Evolutionary conservation across 2,329 filamentous ascomycete genomes (phyloP).

Genomic region (Penicillium psychrosexuale): DNA sequence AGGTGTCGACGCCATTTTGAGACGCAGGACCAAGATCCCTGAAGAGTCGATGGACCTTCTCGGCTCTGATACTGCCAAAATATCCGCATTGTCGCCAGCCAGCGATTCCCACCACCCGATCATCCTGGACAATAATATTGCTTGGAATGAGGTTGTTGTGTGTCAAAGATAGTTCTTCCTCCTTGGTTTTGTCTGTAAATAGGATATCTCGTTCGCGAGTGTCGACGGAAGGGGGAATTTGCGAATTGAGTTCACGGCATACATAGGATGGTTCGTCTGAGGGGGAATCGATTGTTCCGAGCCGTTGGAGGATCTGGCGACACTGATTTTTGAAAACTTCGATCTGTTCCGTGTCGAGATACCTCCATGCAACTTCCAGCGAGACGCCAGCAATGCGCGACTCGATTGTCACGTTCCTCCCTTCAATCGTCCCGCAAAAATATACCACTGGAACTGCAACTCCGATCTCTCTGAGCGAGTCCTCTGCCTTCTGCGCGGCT

Average conservation of each 20-base stretch:
- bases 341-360: slow-evolving; percentile 35
- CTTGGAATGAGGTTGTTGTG: slow-evolving; percentile 40
- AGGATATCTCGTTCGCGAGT: slow-evolving; percentile 34
- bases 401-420: slow-evolving; percentile 41
- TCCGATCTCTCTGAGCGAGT: slow-evolving; percentile 31
- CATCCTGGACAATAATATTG: slow-evolving; percentile 40
- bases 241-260: slow-evolving; percentile 32
- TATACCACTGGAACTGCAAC: slow-evolving; percentile 37
- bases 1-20: slow-evolving; percentile 9
- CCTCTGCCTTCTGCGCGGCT: slow-evolving; percentile 35
- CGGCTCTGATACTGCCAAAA: slow-evolving; percentile 37
- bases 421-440: slow-evolving; percentile 39
- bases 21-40: slow-evolving; percentile 25
- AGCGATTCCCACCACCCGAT: slow-evolving; percentile 37
- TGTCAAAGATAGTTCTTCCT: slow-evolving; percentile 30
- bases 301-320: slow-evolving; percentile 32
- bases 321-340: slow-evolving; percentile 36
- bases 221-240: slow-evolving; percentile 22
- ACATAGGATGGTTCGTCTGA: slow-evolving; percentile 35
- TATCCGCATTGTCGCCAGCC: slow-evolving; percentile 43
- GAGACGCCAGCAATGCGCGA: slow-evolving; percentile 42
- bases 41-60: slow-evolving; percentile 33
- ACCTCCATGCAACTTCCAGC: slow-evolving; percentile 39
- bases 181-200: slow-evolving; percentile 26
- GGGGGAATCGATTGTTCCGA: slow-evolving; percentile 26